Evolutionary conservation across 257 asterid genomes (phyloP).

Genomic region (Gentiana dahurica): DNA sequence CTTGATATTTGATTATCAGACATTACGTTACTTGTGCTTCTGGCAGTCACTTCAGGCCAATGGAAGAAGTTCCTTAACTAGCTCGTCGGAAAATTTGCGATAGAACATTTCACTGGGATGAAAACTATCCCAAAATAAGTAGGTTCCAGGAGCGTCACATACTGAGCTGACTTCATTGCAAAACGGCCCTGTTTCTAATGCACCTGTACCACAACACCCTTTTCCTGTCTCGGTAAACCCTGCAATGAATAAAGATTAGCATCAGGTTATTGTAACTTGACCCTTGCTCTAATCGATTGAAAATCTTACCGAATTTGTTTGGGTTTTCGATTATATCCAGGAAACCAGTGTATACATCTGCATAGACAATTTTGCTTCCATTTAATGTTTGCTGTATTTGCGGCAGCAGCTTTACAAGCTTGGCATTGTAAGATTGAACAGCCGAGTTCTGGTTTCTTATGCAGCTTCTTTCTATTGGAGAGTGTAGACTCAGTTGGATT

Average conservation of each 20-base stretch:
- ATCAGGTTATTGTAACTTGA: too few species aligned
- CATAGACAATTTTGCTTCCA: constrained; percentile 17
- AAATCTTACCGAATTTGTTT: constrained; percentile 9
- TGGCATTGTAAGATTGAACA: constrained; percentile 9
- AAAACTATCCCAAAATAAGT: constrained; percentile 16
- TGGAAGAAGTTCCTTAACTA: constrained; percentile 10
- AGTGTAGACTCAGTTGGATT: constrained; percentile 12
- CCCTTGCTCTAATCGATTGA: not conserved
- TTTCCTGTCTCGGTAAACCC: constrained; percentile 19
- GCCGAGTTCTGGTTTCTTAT: constrained; percentile 11
- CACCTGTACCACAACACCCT: constrained; percentile 24
- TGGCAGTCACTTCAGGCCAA: not conserved
- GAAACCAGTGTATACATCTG: constrained; percentile 9
- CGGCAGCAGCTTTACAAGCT: constrained; percentile 10
- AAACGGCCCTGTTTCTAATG: constrained; percentile 14
- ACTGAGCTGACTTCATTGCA: constrained; percentile 7
- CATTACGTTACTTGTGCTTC: too few species aligned
- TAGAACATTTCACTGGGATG: constrained; percentile 14
- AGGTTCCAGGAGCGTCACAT: constrained; percentile 8
- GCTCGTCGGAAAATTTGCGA: constrained; percentile 7
- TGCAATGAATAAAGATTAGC: not conserved
- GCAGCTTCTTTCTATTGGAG: constrained; percentile 10
- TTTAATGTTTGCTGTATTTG: constrained; percentile 4
- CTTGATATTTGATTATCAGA: too few species aligned
- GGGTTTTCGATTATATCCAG: constrained; percentile 15